Evolutionary conservation across 2,329 filamentous ascomycete species (phyloP), one percentile per base, ranked within the genome.

Genomic region (Trichoderma afroharzianum): DNA sequence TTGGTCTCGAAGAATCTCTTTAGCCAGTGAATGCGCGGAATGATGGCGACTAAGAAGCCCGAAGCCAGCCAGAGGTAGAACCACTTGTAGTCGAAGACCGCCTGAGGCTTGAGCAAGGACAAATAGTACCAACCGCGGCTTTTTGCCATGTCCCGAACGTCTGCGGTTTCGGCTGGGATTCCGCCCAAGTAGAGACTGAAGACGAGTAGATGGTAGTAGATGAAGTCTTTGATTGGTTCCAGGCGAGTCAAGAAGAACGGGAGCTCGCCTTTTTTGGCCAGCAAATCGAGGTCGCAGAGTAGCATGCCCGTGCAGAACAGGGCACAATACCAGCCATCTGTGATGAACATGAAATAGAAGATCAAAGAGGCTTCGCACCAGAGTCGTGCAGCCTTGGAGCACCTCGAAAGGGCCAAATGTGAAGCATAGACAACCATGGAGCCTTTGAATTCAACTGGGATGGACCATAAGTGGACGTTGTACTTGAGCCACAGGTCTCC

Each of bases 301-400:
- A 91, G 79, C 86, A 91, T 89, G 26, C 90, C 90, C 0, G 84
- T 80, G 14, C 87, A 79, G 77, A 92, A 92, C 79, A 90, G 83
- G 18, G 88, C 83, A 74, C 86, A 87, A 76, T 88, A 88, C 79
- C 85, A 88, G 28, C 89, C 90, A 77, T 93, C 91, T 4, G 85
- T 85, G 66, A 92, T 85, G 78, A 91, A 92, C 77, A 93, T 82
- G 76, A 91, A 92, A 80, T 93, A 93, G 73, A 84, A 82, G 24
- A 88, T 84, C 12, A 93, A 81, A 1, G 77, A 85, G 1, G 83
- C 61, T 75, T 88, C 80, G 76, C 86, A 86, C 78, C 82, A 82
- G 0, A 92, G 82, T 15, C 91, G 86, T 4, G 86, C 85, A 69
- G 84, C 86, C 28, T 80, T 82, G 0, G 86, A 85, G 71, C 85